phyloP scores from a whole-genome alignment of 495 filamentous ascomycete genomes.

The Melanomma pulvis-pyrius region DNA sequence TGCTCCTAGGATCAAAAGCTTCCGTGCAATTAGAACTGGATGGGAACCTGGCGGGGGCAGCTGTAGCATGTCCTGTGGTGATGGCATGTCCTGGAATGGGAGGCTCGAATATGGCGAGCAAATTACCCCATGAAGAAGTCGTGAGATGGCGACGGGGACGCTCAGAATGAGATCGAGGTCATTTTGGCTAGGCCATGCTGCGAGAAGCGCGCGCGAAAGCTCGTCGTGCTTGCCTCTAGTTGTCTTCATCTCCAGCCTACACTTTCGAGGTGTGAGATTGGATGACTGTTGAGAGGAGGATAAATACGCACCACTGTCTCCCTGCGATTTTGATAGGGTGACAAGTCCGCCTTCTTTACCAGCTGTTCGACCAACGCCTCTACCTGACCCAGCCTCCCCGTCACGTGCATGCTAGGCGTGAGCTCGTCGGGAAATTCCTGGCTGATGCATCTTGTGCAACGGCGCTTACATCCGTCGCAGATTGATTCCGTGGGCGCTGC shows the following conservation, averaged over 20 bases:
- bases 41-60: constrained; percentile 47
- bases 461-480: constrained; percentile 2
- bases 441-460: constrained; percentile 44
- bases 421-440: constrained; percentile 46
- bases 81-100: constrained; percentile 6
- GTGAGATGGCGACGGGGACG: constrained; percentile 8
- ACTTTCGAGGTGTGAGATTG: no score
- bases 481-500: neutral
- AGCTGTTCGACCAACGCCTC: neutral
- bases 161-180: constrained; percentile 23
- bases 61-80: constrained; percentile 41
- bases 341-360: no score
- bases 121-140: constrained; percentile 13
- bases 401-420: neutral
- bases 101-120: constrained; percentile 20
- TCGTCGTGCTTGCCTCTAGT: constrained; percentile 4
- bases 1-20: constrained; percentile 50
- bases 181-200: constrained; percentile 23
- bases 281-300: no score
- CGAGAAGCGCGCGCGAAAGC: constrained; percentile 8
- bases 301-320: no score
- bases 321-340: no score
- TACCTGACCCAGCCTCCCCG: neutral
- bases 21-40: constrained; percentile 52
- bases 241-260: no score